Base-by-base conservation (phyloP, 1,284 basidiomycete species). In the Coniophora puteana region DNA sequence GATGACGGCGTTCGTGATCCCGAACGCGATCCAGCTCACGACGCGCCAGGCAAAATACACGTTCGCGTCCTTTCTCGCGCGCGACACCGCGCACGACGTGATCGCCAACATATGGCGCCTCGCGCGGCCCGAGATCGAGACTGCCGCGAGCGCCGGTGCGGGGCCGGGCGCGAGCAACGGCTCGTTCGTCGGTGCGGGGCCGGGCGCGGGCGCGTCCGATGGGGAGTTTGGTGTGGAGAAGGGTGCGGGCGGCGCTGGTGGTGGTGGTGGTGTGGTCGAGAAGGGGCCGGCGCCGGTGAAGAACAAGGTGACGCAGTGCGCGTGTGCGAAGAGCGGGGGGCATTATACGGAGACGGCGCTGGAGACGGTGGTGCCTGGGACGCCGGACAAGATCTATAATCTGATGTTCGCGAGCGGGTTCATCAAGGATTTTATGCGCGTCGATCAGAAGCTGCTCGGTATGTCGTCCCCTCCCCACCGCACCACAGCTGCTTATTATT, bases 1-100 rank as follows among this genome's bases (percentile, higher is more conserved):
- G 54, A 99, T 95, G 92, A 99, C 96, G 0, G 95, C 95, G 1
- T 89, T 96, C 51, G 92, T 99, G 44, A 99, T 99, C 48, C 95
- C 96, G 11, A 99, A 99, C 60, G 95, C 93, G 8, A 95, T 99
- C 51, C 88, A 89, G 53, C 78, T 99, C 41, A 80, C 85, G 11
- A 97, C 95, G 0, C 74, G 80, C 21, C 83, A 85, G 46, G 69
- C 72, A 11, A 87, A 93, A 71, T 93, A 98, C 66, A 91, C 85
- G 0, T 98, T 98, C 57, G 91, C 94, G 0, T 96, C 93, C 5
- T 94, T 99, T 72, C 83, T 99, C 49, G 89, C 93, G 0, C 81
- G 96, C 14, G 95, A 99, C 63, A 93, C 92, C 25, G 94, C 93
- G 0, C 95, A 84, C 67, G 95, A 99, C 63, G 90, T 99, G 41